Conservation (phyloP, 306 rosid species). For the Trichosanthes cucumerina region DNA sequence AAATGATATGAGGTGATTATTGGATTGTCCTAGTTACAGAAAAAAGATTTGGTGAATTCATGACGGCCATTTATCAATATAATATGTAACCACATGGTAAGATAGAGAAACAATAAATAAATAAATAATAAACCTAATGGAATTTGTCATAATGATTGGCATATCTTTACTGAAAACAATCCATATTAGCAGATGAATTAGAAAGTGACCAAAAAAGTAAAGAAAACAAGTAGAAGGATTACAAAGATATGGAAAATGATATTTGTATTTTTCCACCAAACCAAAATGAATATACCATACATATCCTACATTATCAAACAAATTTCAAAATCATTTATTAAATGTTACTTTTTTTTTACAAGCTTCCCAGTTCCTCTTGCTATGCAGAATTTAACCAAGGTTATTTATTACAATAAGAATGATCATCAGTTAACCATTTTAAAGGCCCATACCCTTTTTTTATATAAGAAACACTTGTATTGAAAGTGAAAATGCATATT, state of each 20-base stretch:
- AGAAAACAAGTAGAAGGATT: neutral
- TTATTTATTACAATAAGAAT: neutral
- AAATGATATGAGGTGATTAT: neutral
- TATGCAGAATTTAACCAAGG: neutral
- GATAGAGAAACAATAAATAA: neutral
- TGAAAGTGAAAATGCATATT: neutral
- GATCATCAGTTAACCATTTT: neutral
- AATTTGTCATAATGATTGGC: neutral
- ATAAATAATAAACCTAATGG: neutral
- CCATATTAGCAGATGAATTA: neutral
- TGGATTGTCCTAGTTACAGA: neutral
- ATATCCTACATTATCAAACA: neutral
- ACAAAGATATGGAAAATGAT: neutral
- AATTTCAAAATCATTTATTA: neutral
- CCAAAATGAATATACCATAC: neutral
- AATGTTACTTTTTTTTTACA: neutral
- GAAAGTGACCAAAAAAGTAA: neutral
- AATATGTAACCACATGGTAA: neutral
- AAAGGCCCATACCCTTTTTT: neutral
- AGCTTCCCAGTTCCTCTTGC: neutral
- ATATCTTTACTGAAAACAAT: neutral
- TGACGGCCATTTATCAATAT: neutral
- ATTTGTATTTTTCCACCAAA: neutral
- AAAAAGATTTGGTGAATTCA: neutral
- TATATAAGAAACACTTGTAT: neutral